Evolutionary conservation across 176 grass and related monocot species (phyloP), one percentile per base, ranked within the genome.

Genomic region (Aegilops speltoides): DNA sequence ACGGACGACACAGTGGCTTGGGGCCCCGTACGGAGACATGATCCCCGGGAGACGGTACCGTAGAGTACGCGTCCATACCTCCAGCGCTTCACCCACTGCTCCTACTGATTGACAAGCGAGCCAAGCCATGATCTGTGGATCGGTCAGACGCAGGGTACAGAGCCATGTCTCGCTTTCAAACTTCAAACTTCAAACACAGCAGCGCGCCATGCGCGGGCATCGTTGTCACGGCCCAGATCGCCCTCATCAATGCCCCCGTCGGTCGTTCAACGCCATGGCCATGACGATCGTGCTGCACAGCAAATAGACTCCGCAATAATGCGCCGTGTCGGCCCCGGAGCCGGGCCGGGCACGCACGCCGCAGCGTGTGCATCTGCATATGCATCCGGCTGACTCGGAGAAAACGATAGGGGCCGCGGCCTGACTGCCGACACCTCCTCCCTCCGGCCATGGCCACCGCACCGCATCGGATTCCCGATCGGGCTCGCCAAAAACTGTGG

Each of bases 241-340:
- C 62, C 0, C 10, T 1, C 63, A 29, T 65, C 11, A 29, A 65
- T 65, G n/a, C 63, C 54, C 24, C 1, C 63, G 63, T 65, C 63
- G 25, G 63, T 28, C 63, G 63, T 65, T 65, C 63, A 65, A 16
- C 26, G 26, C 25, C 24, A 24, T 64, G 61, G 4, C 62, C 24
- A 14, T 24, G 24, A 4, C 62, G n/a, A 65, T 6, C 63, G 0
- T 34, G 17, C 65, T 15, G 63, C 13, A 65, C 63, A 65, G 63
- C 63, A 29, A 15, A 78, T 24, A 77, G 72, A 90, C 84, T 86
- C 54, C n/a, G 13, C 71, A 71, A 64, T 52, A 71, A 77, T 64
- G 37, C 12, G 29, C 34, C 73, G 50, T 90, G 78, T 50, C 78
- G 77, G 83, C 48, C 32, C 36, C 45, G 31, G 50, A 54, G 50